Evolutionary conservation across 2,329 filamentous ascomycete genomes (phyloP).

Genomic region (Curvularia sp.): DNA sequence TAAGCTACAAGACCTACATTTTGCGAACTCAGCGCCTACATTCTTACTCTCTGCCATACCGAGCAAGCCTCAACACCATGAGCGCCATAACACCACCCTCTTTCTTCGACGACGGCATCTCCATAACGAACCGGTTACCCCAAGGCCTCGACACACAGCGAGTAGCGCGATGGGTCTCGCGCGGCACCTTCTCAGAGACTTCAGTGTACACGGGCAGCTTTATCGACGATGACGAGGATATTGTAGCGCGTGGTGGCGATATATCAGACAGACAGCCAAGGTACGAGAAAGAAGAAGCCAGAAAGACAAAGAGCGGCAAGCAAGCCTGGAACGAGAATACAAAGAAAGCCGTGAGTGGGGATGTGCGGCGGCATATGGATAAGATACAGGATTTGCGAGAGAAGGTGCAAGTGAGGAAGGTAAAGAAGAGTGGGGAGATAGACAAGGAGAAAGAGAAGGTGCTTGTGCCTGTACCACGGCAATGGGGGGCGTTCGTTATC

Average conservation of each 20-base stretch:
- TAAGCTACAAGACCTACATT: background rate
- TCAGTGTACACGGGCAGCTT: constrained; percentile 36
- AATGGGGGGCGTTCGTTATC: constrained; percentile 37
- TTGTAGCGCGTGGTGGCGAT: constrained; percentile 6
- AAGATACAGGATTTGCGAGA: constrained; percentile 16
- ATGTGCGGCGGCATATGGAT: constrained; percentile 29
- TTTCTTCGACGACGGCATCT: constrained; percentile 35
- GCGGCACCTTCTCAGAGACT: constrained; percentile 6
- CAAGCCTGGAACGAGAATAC: constrained; percentile 30
- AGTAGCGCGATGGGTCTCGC: constrained; percentile 22
- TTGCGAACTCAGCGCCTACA: background rate
- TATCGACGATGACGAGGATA: constrained; percentile 41
- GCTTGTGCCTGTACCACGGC: constrained; percentile 23
- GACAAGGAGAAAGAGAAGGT: constrained; percentile 16
- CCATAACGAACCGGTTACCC: constrained; percentile 27
- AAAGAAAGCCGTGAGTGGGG: constrained; percentile 32
- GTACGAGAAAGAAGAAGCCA: constrained; percentile 23
- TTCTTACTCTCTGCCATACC: background rate
- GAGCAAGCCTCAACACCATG: constrained; percentile 13
- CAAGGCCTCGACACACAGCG: constrained; percentile 8
- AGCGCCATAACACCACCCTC: constrained; percentile 27
- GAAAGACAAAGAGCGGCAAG: background rate
- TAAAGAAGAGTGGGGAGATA: background rate
- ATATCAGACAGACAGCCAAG: constrained; percentile 17
- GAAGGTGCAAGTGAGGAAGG: background rate